Evolutionary conservation across 257 asterid species (phyloP).

Genomic region (Prunella vulgaris): DNA sequence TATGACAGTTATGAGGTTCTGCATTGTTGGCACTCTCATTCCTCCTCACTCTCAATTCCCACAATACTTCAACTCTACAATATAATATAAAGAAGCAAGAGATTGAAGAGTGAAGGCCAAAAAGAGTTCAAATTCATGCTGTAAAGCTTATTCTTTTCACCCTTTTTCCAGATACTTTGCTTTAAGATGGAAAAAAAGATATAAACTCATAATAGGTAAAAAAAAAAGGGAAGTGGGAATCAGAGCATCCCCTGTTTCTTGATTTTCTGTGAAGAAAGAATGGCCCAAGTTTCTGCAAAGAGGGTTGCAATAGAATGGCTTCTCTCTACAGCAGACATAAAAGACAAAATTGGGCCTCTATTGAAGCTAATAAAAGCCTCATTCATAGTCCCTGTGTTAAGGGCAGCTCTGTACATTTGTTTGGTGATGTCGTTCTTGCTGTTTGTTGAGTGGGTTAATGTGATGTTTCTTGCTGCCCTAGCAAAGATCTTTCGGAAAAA

Average conservation of each 20-base stretch:
- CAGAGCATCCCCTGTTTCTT: slow-evolving; percentile 24
- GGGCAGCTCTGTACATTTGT: slow-evolving; percentile 35
- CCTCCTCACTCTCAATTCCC: background rate
- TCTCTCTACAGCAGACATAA: slow-evolving; percentile 21
- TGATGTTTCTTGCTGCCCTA: slow-evolving; percentile 47
- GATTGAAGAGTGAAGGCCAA: slow-evolving; percentile 1
- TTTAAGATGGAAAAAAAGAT: background rate
- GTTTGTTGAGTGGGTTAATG: slow-evolving; percentile 57
- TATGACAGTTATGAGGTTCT: background rate
- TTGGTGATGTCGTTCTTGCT: slow-evolving; percentile 46
- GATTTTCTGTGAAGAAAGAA: slow-evolving; percentile 16
- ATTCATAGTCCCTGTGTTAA: slow-evolving; percentile 42
- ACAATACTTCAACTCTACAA: no score
- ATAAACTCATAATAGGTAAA: background rate
- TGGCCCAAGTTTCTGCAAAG: slow-evolving; percentile 21
- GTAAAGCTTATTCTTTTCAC: background rate
- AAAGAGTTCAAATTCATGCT: background rate
- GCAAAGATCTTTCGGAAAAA: slow-evolving; percentile 43
- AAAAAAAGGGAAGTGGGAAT: slow-evolving; percentile 9
- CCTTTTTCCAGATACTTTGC: slow-evolving; percentile 19
- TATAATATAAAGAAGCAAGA: background rate
- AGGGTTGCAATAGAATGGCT: slow-evolving; percentile 24
- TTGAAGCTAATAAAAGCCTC: slow-evolving; percentile 29
- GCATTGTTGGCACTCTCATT: background rate
- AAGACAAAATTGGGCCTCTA: slow-evolving; percentile 25